phyloP scores from a whole-genome alignment of 2,329 filamentous ascomycete genomes.

The Penicillium concentricum region DNA sequence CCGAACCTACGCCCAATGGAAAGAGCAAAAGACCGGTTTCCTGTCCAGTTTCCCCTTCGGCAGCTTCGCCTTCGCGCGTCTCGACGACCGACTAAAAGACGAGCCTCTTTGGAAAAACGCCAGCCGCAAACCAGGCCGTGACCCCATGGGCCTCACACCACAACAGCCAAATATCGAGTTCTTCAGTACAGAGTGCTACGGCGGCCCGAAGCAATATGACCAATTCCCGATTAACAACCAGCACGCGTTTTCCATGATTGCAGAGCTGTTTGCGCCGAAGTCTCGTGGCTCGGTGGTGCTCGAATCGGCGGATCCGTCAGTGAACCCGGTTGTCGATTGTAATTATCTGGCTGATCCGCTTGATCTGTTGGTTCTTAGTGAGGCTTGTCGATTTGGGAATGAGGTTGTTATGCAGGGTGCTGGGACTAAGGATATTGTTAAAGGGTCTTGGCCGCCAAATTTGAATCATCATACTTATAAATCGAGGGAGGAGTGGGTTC shows the following conservation, averaged over 20 bases:
- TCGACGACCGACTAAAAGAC: conserved; percentile 59
- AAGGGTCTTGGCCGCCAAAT: conserved; percentile 59
- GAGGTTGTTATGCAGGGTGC: conserved; percentile 59
- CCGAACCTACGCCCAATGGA: conserved; percentile 56
- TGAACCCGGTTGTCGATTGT: conserved; percentile 59
- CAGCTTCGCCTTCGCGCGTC: conserved; percentile 60
- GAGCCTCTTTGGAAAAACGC: conserved; percentile 56
- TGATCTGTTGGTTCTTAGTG: conserved; percentile 59
- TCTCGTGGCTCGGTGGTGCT: conserved; percentile 58
- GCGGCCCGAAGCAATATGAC: conserved; percentile 58
- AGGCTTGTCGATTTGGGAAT: conserved; percentile 59
- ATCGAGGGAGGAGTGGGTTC: conserved; percentile 58
- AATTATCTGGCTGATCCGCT: conserved; percentile 58
- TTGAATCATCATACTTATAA: conserved; percentile 54
- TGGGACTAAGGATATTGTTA: conserved; percentile 59
- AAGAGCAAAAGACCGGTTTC: conserved; percentile 58
- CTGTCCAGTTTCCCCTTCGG: conserved; percentile 64
- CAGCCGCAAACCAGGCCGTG: conserved; percentile 51
- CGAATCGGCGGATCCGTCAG: conserved; percentile 48
- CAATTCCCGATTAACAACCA: conserved; percentile 55
- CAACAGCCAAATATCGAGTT: conserved; percentile 62
- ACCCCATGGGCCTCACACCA: conserved; percentile 61
- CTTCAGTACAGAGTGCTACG: conserved; percentile 63
- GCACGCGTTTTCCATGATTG: conserved; percentile 59
- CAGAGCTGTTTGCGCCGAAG: conserved; percentile 57